phyloP scores from a whole-genome alignment of 2,329 filamentous ascomycete genomes.

The Beauveria bassiana region DNA sequence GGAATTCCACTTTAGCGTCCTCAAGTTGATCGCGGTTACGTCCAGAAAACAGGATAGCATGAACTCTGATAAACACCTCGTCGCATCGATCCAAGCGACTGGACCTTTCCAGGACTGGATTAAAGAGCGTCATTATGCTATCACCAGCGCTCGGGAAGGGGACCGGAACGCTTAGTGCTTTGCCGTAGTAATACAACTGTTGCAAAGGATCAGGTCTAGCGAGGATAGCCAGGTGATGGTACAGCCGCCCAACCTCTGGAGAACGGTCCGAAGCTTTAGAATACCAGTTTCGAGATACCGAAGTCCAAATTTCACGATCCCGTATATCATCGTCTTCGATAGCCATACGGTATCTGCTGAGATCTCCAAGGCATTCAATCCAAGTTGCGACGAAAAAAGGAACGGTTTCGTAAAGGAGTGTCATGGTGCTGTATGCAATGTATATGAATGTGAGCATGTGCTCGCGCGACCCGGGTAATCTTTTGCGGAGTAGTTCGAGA shows the following conservation, averaged over 20 bases:
- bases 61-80: slow-evolving; percentile 52
- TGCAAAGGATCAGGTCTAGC: slow-evolving; percentile 61
- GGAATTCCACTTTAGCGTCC: slow-evolving; percentile 39
- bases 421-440: slow-evolving; percentile 83
- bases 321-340: slow-evolving; percentile 75
- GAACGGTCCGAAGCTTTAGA: slow-evolving; percentile 69
- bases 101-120: slow-evolving; percentile 41
- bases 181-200: slow-evolving; percentile 66
- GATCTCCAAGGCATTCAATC: slow-evolving; percentile 86
- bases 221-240: slow-evolving; percentile 81
- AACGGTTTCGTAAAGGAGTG: slow-evolving; percentile 77
- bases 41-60: slow-evolving; percentile 56
- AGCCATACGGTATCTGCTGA: slow-evolving; percentile 79
- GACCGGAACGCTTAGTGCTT: slow-evolving; percentile 59
- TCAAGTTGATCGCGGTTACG: slow-evolving; percentile 39
- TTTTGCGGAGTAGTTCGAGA: slow-evolving; percentile 66
- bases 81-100: slow-evolving; percentile 38
- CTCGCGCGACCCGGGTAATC: slow-evolving; percentile 68
- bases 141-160: slow-evolving; percentile 63
- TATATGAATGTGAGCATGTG: slow-evolving; percentile 92
- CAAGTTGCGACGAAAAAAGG: slow-evolving; percentile 78
- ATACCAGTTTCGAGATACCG: slow-evolving; percentile 78
- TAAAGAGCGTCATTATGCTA: slow-evolving; percentile 62
- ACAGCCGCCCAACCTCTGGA: slow-evolving; percentile 68
- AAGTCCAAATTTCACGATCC: slow-evolving; percentile 74